Percentiles rank a stretch among this genome's conserved stretches.
phyloP scores from a whole-genome alignment of 116 monocot genomes.

The Cymodocea nodosa region DNA sequence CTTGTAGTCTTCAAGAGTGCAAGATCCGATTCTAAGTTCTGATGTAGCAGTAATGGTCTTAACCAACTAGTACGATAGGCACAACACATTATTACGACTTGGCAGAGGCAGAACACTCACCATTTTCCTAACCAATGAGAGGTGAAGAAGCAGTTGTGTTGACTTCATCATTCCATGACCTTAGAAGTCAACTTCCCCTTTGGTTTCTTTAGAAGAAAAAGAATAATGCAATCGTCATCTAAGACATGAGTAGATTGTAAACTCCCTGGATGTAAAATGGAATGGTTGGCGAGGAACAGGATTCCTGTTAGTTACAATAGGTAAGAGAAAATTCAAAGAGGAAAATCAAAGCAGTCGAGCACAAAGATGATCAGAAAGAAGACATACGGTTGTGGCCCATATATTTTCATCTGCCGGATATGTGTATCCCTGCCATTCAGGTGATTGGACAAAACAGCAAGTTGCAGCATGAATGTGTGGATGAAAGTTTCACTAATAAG shows the following conservation, averaged over 20 bases:
- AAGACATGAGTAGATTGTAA: slow-evolving; percentile 58
- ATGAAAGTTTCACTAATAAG: slow-evolving; percentile 70
- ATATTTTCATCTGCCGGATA: slow-evolving; percentile 80
- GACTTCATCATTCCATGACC: no score
- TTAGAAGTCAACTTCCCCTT: no score
- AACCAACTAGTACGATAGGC: no score
- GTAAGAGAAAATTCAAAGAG: neutral
- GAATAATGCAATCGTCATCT: slow-evolving; percentile 17
- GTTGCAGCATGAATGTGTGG: slow-evolving; percentile 94
- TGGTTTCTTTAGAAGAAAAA: no score
- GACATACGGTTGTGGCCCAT: slow-evolving; percentile 78
- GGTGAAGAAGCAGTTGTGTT: no score
- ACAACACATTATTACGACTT: no score
- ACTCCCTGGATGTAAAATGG: slow-evolving; percentile 83
- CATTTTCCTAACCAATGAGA: no score
- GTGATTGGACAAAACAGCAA: slow-evolving; percentile 54
- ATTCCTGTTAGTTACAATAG: slow-evolving; percentile 38
- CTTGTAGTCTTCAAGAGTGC: no score
- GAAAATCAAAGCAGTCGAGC: neutral
- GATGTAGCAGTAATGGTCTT: no score
- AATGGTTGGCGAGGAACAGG: slow-evolving; percentile 87
- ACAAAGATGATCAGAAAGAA: slow-evolving; percentile 1
- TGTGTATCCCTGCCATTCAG: slow-evolving; percentile 74
- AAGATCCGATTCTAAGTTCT: no score
- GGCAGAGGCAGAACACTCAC: no score